Evolutionary conservation across 1,284 basidiomycete species (phyloP), one percentile per base, ranked within the genome.

Genomic region (Abortiporus biennis): DNA sequence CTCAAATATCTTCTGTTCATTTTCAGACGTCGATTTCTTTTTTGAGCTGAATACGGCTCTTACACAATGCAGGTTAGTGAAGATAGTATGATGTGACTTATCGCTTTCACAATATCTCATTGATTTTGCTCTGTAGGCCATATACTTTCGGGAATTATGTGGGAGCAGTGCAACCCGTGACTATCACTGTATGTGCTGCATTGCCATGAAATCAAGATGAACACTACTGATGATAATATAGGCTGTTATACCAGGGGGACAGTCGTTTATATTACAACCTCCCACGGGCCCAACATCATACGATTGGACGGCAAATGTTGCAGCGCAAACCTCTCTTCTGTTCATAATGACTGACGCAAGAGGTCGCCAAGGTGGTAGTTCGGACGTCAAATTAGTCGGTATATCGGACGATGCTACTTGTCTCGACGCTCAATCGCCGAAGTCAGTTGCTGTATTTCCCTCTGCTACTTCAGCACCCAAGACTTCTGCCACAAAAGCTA

Each of bases 171-270:
- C 72, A 78, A 43, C 85, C 85, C 0, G 63, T 84, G 13, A 78
- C 72, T 2, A 75, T 86, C 34, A 59, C 63, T 41, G 83, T 85
- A 51, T 45, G 71, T 61, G 27, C 13, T 16, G 33, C 20, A n/a
- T 12, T 37, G 17, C 25, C 20, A 20, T 44, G n/a, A n/a, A 19
- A 6, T 33, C 5, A 25, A 17, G n/a, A 22, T 33, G 24, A 3
- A 24, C 23, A 21, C 30, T 45, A 13, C 22, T 27, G 9, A n/a
- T n/a, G n/a, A n/a, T 39, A 6, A 41, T 19, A 3, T 39, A 85
- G 84, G 83, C 71, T 19, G 51, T 85, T 16, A 73, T 89, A 43
- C 85, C 85, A 11, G 73, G 73, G 13, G 85, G 85, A 11, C 61
- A 67, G 16, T 52, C 67, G 6, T 63, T 80, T 47, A 43, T 64